These are phyloP conservation scores for Stramenopiles sp. DNA, from an alignment of 352 stramenopile genomes.

Conservation along the genomic window DNA sequence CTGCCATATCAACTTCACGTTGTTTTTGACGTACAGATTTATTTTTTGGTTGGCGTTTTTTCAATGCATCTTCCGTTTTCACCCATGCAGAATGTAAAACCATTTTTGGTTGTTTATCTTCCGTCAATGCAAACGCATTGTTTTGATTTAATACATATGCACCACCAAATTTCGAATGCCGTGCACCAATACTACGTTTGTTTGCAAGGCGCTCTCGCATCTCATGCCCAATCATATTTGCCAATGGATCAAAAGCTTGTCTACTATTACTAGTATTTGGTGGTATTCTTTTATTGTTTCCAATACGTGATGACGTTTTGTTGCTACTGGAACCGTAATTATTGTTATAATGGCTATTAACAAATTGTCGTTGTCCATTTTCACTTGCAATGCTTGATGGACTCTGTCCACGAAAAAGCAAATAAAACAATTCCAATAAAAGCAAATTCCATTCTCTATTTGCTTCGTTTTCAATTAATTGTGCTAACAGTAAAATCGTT, in stretches of 20 bases:
- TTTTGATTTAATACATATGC: conserved; percentile 47
- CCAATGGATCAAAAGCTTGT: conserved; percentile 11
- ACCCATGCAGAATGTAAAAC: conserved; percentile 36
- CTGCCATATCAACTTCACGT: conserved; percentile 11
- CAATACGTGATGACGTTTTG: conserved; percentile 24
- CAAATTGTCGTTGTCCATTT: background rate
- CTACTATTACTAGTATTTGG: no score
- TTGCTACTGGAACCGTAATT: background rate
- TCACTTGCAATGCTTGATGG: conserved; percentile 34
- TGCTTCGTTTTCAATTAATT: conserved; percentile 42
- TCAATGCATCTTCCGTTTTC: conserved; percentile 40
- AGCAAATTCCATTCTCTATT: conserved; percentile 60
- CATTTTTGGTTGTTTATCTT: conserved; percentile 37
- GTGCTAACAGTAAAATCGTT: conserved; percentile 53
- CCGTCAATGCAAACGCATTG: no score
- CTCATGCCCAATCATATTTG: background rate
- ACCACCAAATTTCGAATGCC: conserved; percentile 62
- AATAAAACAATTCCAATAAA: conserved; percentile 61
- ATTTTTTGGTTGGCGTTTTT: conserved; percentile 42
- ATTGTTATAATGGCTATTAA: background rate
- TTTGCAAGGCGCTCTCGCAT: background rate
- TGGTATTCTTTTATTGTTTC: conserved; percentile 34
- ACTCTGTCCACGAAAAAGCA: conserved; percentile 42
- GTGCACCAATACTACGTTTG: conserved; percentile 21
- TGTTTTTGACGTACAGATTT: conserved; percentile 20